Evolutionary conservation across 768 basidiomycete genomes (phyloP), one percentile per base, ranked within the genome.

Genomic region (Pulveroboletus ravenelii): DNA sequence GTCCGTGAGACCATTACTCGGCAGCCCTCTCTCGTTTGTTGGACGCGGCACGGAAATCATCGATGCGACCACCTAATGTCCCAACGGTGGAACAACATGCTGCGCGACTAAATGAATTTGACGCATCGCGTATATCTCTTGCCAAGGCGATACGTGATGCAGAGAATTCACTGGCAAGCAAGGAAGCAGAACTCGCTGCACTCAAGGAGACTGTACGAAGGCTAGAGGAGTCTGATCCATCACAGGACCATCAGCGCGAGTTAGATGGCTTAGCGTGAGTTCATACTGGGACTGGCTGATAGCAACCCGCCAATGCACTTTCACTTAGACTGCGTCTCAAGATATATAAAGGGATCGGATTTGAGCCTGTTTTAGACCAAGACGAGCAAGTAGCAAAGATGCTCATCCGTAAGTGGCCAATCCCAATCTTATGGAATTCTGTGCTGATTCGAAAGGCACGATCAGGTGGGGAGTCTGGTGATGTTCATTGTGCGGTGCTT

Each of bases 81-180:
- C 82, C 84, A 10, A 84, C 86, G 15, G 76, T 78, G 23, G 77
- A 81, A 51, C 76, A 77, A 3, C 86, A 90, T 58, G 72, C 76
- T 2, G 70, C 77, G 5, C 73, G 72, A 14, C 65, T 90, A 41
- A 85, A 88, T 56, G 78, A 82, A 45, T 75, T 88, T 1, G 87
- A 90, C 52, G 72, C 64, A 35, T 77, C 75, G 6, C 78, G 80
- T 30, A 64, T 89, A 41, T 80, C 84, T 14, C 74, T 89, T 14
- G 81, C 77, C 20, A 91, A 91, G 60, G 79, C 84, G 6, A 85
- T 89, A 55, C 83, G 84, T 45, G 87, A 89, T 55, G 74, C 77
- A 2, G 87, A 91, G 68, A 76, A 78, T 36, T 65, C 79, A 41
- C 64, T 86, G 6, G 80, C 81, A 6, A 80, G 77, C 58, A 83